A percentile compares a stretch with the other conserved stretches of the same genome.
Conservation (phyloP, 106 monocot genomes). For the Dioscorea alata region DNA sequence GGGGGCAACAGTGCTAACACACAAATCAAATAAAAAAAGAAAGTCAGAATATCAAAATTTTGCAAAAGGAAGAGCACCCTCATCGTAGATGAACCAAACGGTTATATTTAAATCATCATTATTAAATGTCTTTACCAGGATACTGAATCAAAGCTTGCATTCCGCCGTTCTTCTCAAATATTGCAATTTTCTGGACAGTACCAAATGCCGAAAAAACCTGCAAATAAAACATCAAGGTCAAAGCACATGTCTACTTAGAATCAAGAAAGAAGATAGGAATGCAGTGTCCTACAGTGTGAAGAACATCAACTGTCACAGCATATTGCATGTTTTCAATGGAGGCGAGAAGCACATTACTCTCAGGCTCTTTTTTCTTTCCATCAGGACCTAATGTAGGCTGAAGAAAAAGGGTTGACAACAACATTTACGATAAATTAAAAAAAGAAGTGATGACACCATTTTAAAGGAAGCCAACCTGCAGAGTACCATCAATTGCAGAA, state of each 20-base stretch:
- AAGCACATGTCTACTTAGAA: background rate
- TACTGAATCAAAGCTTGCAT: constrained; percentile 72
- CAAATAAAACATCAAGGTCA: background rate
- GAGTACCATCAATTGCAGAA: constrained; percentile 63
- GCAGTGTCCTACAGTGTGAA: constrained; percentile 39
- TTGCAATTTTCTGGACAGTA: constrained; percentile 73
- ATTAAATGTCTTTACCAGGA: constrained; percentile 29
- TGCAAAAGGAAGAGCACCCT: too few species aligned
- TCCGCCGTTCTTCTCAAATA: constrained; percentile 84
- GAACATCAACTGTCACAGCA: constrained; percentile 73
- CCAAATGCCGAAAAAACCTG: constrained; percentile 84
- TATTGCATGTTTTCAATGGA: constrained; percentile 73
- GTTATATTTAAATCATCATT: too few species aligned
- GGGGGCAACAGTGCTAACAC: too few species aligned
- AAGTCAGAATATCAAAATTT: too few species aligned
- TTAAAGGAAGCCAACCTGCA: constrained; percentile 40
- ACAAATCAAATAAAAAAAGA: too few species aligned
- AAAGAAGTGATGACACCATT: background rate
- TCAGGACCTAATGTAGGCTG: constrained; percentile 53
- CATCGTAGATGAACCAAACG: too few species aligned
- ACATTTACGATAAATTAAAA: background rate
- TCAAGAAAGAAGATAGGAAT: background rate
- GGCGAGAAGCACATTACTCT: constrained; percentile 74
- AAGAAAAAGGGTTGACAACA: too few species aligned
- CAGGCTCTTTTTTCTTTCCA: constrained; percentile 60